Conservation (phyloP, 2,329 filamentous ascomycete genomes). For the Chaetoscypha palmicola region DNA sequence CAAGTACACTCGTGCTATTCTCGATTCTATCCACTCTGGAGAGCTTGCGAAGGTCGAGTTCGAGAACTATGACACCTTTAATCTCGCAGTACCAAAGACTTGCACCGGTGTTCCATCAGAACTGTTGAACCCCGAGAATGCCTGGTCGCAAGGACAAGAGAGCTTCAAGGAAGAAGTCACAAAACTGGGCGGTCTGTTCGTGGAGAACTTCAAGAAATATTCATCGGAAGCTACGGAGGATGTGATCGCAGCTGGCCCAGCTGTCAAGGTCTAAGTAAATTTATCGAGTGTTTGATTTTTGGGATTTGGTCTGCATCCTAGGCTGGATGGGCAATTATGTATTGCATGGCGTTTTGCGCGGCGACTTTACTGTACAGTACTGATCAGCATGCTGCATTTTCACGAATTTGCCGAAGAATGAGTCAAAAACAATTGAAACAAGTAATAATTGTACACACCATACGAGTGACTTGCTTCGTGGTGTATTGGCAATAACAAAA, state of each 20-base stretch:
- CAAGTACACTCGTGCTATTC: slow-evolving; percentile 97
- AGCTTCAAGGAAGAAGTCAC: slow-evolving; percentile 82
- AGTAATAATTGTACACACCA: too few species aligned
- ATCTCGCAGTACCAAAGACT: slow-evolving; percentile 87
- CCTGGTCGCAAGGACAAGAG: slow-evolving; percentile 76
- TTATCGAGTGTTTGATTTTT: background rate
- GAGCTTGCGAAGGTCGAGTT: slow-evolving; percentile 90
- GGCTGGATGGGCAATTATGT: slow-evolving; percentile 11
- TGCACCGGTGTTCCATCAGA: slow-evolving; percentile 86
- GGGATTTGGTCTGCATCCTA: background rate
- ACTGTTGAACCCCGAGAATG: slow-evolving; percentile 88
- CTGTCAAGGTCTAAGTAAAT: slow-evolving; percentile 10
- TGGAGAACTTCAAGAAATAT: slow-evolving; percentile 98
- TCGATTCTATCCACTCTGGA: slow-evolving; percentile 95
- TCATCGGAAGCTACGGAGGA: slow-evolving; percentile 73
- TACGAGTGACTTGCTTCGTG: too few species aligned
- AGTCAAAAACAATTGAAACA: slow-evolving; percentile 2
- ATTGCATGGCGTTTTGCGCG: slow-evolving; percentile 22
- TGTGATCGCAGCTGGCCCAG: slow-evolving; percentile 61
- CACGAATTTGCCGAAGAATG: too few species aligned
- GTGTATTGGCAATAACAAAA: too few species aligned
- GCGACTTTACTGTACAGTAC: slow-evolving; percentile 12
- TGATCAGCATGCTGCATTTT: slow-evolving; percentile 6
- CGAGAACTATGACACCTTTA: slow-evolving; percentile 95
- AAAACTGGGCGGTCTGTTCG: slow-evolving; percentile 85